phyloP scores from a whole-genome alignment of 176 grass and related monocot genomes.

The Triticum dicoccoides region DNA sequence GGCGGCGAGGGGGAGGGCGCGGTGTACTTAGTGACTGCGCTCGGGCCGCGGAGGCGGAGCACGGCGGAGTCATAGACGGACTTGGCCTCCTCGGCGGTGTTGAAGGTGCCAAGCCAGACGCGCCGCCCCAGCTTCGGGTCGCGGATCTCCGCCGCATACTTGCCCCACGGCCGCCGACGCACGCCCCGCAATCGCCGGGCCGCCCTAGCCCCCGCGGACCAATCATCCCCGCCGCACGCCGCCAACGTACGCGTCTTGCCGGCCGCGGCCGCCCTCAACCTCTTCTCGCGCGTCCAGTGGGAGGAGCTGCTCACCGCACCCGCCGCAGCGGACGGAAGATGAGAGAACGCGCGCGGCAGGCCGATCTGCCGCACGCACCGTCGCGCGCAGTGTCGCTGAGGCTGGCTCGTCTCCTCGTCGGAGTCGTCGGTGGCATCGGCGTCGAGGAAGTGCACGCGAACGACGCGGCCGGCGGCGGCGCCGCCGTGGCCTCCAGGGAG shows the following conservation, averaged over 20 bases:
- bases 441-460: conserved; percentile 52
- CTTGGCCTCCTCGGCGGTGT: conserved; percentile 66
- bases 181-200: conserved; percentile 67
- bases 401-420: conserved; percentile 10
- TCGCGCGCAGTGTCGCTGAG: neutral
- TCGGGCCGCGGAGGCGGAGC: conserved; percentile 46
- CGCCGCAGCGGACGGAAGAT: neutral
- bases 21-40: conserved; percentile 53
- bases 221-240: conserved; percentile 45
- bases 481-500: neutral
- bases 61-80: conserved; percentile 64
- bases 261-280: neutral
- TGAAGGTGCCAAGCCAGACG: conserved; percentile 82
- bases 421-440: conserved; percentile 64
- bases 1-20: neutral
- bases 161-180: conserved; percentile 82
- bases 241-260: conserved; percentile 17
- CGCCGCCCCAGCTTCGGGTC: conserved; percentile 69
- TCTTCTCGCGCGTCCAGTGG: too few relatives aligned
- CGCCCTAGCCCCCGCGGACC: conserved; percentile 17
- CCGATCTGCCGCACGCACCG: conserved; percentile 28
- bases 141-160: conserved; percentile 91
- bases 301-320: neutral
- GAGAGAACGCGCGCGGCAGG: neutral
- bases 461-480: neutral